These are phyloP conservation scores for Chlorociboria aeruginascens DNA, from an alignment of 495 filamentous ascomycete species.

Conservation along the genomic window DNA sequence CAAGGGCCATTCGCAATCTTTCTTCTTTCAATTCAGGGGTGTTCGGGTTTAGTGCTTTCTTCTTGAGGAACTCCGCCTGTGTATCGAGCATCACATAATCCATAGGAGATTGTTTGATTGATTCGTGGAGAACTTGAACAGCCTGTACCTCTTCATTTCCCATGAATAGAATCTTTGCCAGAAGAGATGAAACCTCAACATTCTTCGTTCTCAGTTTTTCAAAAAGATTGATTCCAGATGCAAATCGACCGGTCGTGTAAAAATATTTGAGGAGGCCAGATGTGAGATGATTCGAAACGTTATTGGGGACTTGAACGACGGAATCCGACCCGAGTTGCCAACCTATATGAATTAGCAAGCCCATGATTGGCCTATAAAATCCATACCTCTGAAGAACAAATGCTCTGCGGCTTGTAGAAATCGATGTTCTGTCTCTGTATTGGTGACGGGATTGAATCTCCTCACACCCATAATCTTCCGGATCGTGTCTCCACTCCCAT, in stretches of 20 bases:
- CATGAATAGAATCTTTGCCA: constrained; percentile 79
- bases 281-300: constrained; percentile 91
- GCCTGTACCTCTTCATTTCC: constrained; percentile 95
- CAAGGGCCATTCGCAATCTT: constrained; percentile 66
- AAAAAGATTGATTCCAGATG: constrained; percentile 95
- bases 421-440: constrained; percentile 90
- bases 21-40: constrained; percentile 38
- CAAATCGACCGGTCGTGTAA: constrained; percentile 84
- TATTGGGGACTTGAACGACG: constrained; percentile 92
- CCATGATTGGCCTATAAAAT: constrained; percentile 2
- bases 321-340: constrained; percentile 95
- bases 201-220: constrained; percentile 88
- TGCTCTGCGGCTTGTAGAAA: constrained; percentile 93
- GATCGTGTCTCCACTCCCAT: constrained; percentile 82
- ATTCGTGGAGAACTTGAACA: constrained; percentile 75
- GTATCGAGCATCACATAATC: constrained; percentile 90
- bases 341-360: constrained; percentile 35
- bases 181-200: constrained; percentile 83
- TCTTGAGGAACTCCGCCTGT: constrained; percentile 84
- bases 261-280: constrained; percentile 93
- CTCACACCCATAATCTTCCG: constrained; percentile 88
- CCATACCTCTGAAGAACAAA: constrained; percentile 81
- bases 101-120: constrained; percentile 84
- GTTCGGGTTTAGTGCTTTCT: constrained; percentile 51
- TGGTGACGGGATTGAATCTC: constrained; percentile 94